Percentiles rank a stretch among this genome's conserved stretches.
These are phyloP conservation scores for Komagataella phaffii DNA, from an alignment of 805 yeast genomes.

Conservation along the genomic window DNA sequence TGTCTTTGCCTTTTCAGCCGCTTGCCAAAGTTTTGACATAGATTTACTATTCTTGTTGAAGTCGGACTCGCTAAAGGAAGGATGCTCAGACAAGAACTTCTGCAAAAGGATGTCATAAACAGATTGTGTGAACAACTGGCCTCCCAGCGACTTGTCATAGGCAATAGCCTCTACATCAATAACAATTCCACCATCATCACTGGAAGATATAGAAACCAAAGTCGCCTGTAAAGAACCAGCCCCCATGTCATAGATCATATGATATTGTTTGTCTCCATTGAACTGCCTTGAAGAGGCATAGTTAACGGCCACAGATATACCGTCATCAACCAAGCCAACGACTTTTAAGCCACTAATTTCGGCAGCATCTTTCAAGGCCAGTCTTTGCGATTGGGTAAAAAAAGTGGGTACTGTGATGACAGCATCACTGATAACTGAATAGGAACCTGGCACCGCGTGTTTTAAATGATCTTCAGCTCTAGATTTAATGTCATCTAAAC, in stretches of 20 bases:
- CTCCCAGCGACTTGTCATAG: slow-evolving; percentile 57
- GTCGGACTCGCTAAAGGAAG: slow-evolving; percentile 21
- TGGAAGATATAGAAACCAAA: slow-evolving; percentile 47
- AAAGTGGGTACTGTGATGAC: slow-evolving; percentile 72
- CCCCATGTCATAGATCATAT: slow-evolving; percentile 80
- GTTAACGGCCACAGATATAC: slow-evolving; percentile 80
- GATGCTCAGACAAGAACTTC: slow-evolving; percentile 37
- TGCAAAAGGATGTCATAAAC: slow-evolving; percentile 48
- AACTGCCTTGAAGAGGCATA: slow-evolving; percentile 47
- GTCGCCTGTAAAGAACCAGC: slow-evolving; percentile 88
- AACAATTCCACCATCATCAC: slow-evolving; percentile 22
- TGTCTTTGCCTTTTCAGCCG: slow-evolving; percentile 81
- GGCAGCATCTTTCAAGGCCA: slow-evolving; percentile 60
- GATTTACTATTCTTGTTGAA: slow-evolving; percentile 36
- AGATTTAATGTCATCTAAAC: slow-evolving; percentile 43
- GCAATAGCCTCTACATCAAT: slow-evolving; percentile 66
- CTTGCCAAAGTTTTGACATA: slow-evolving; percentile 55
- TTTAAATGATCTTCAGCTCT: slow-evolving; percentile 55
- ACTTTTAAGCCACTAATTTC: slow-evolving; percentile 53
- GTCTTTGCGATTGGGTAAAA: slow-evolving; percentile 50
- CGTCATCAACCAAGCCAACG: slow-evolving; percentile 72
- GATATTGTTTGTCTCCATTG: slow-evolving; percentile 33
- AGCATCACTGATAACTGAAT: slow-evolving; percentile 42
- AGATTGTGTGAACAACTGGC: slow-evolving; percentile 55
- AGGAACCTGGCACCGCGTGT: slow-evolving; percentile 34